Conservation (phyloP, 2,329 filamentous ascomycete species). For the Cercospora sp. region DNA sequence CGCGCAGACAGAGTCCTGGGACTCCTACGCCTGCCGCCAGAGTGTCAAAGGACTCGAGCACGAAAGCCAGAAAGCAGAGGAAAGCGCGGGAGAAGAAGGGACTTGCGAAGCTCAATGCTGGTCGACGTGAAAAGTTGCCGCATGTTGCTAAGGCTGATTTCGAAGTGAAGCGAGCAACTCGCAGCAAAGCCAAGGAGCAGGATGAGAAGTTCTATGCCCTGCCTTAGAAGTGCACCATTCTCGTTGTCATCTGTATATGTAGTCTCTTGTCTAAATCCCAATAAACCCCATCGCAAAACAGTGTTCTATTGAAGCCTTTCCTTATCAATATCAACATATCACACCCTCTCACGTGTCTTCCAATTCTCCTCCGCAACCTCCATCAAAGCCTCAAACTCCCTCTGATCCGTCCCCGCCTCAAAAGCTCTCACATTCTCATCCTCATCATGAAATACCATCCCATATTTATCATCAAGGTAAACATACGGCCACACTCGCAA, state of each 20-base stretch:
- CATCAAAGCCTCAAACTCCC: slow-evolving; percentile 10
- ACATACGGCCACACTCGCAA: slow-evolving; percentile 7
- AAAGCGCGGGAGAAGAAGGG: slow-evolving; percentile 6
- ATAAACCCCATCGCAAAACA: not conserved
- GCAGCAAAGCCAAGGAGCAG: slow-evolving; percentile 1
- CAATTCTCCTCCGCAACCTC: not conserved
- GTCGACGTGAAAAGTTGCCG: slow-evolving; percentile 2
- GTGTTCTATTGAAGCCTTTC: too few species aligned
- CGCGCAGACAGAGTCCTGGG: not conserved
- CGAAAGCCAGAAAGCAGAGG: not conserved
- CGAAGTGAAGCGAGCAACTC: not conserved
- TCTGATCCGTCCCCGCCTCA: slow-evolving; percentile 7
- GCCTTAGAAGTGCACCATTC: not conserved
- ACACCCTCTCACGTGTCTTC: not conserved
- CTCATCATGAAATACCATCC: not conserved
- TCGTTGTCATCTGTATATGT: not conserved
- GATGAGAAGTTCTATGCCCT: slow-evolving; percentile 1
- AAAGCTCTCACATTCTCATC: slow-evolving; percentile 10
- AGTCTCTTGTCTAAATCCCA: not conserved
- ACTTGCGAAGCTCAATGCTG: slow-evolving; percentile 3
- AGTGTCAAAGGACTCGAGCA: not conserved
- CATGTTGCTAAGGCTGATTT: not conserved
- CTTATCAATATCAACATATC: not conserved
- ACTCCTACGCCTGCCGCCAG: not conserved
- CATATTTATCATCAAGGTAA: slow-evolving; percentile 10